Conservation (phyloP, 2,329 filamentous ascomycete species). For the Zymoseptoria pseudotritici region DNA sequence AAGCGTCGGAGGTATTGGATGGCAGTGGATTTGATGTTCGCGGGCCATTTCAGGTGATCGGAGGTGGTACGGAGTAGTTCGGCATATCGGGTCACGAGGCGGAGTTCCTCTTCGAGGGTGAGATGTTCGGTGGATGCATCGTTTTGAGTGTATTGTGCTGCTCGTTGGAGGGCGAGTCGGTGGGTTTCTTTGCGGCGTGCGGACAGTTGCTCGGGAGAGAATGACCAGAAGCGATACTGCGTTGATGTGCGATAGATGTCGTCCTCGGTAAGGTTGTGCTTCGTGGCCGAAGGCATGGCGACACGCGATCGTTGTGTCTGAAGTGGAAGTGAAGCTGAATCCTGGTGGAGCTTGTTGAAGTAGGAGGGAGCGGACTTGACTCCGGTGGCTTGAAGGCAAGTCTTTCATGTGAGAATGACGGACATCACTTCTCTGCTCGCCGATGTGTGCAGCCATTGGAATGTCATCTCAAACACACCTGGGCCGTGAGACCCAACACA, state of each 20-base stretch:
- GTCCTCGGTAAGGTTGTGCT: slow-evolving; percentile 64
- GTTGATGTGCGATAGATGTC: slow-evolving; percentile 82
- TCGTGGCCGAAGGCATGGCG: not conserved
- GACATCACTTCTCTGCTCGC: too few species aligned
- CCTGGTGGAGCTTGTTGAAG: not conserved
- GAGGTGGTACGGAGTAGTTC: slow-evolving; percentile 42
- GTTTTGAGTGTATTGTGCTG: slow-evolving; percentile 45
- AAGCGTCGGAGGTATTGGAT: slow-evolving; percentile 88
- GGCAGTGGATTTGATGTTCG: slow-evolving; percentile 63
- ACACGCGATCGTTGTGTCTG: not conserved
- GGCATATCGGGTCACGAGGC: slow-evolving; percentile 73
- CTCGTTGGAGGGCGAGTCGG: slow-evolving; percentile 62
- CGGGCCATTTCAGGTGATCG: slow-evolving; percentile 54
- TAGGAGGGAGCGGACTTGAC: not conserved
- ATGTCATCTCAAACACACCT: too few species aligned
- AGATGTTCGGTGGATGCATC: slow-evolving; percentile 61
- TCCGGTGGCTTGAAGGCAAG: not conserved
- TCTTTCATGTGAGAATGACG: not conserved
- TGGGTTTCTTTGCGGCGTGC: slow-evolving; percentile 74
- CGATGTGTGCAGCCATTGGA: not conserved
- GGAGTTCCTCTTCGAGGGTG: slow-evolving; percentile 73
- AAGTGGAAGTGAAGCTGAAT: not conserved
- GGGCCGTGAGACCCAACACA: not conserved
- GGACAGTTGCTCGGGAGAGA: slow-evolving; percentile 64
- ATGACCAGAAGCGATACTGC: slow-evolving; percentile 90